Percentiles rank a stretch among this genome's conserved stretches.
These are phyloP conservation scores for Infundibulicybe gibba DNA, from an alignment of 768 basidiomycete species.

Conservation along the genomic window DNA sequence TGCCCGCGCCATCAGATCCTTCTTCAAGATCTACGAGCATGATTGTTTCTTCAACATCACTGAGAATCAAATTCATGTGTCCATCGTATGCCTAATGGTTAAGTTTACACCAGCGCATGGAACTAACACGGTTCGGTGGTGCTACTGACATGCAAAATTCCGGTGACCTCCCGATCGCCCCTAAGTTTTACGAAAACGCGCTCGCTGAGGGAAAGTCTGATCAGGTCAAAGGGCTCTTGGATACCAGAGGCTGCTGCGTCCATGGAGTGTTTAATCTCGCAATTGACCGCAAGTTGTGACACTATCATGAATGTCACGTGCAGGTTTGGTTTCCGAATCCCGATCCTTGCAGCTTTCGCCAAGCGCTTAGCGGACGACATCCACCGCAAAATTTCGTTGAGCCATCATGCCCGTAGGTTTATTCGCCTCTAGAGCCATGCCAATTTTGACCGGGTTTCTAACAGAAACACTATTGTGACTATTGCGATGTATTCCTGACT, in stretches of 20 bases:
- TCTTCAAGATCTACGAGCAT: constrained; percentile 94
- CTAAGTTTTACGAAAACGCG: constrained; percentile 97
- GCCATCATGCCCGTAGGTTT: constrained; percentile 64
- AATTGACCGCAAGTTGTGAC: constrained; percentile 13
- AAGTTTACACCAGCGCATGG: constrained; percentile 5
- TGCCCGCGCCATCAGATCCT: constrained; percentile 48
- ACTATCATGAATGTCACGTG: constrained; percentile 17
- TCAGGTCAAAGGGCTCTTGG: constrained; percentile 97
- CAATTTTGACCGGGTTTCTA: neutral
- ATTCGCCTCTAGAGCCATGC: neutral
- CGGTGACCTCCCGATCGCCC: constrained; percentile 89
- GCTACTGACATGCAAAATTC: constrained; percentile 81
- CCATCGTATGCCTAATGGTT: constrained; percentile 90
- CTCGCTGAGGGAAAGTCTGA: constrained; percentile 93
- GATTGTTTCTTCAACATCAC: constrained; percentile 96
- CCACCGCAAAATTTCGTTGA: constrained; percentile 6
- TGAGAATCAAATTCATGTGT: constrained; percentile 99
- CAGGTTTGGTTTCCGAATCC: constrained; percentile 24
- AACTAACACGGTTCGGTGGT: neutral
- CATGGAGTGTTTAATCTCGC: constrained; percentile 35
- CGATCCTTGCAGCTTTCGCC: too few relatives aligned
- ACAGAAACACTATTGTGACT: constrained; percentile 93
- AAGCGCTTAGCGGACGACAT: too few relatives aligned
- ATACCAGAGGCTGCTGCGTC: constrained; percentile 71
- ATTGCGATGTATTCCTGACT: constrained; percentile 91